Percentiles rank a stretch among this genome's conserved stretches.
Conservation (phyloP, 2,329 filamentous ascomycete genomes). For the Rugonectria rugulosa region DNA sequence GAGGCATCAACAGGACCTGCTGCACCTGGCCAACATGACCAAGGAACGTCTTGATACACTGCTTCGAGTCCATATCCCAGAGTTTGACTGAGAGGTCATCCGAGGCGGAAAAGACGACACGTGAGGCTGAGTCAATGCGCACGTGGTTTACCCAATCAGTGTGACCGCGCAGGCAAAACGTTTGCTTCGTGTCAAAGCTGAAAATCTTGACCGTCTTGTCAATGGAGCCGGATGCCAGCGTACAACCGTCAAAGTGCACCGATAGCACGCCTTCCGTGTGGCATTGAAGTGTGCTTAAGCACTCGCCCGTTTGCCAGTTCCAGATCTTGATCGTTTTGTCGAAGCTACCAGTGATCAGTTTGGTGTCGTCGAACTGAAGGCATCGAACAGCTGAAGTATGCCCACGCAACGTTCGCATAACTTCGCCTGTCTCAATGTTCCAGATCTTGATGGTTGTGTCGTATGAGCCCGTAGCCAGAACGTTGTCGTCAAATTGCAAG, state of each 20-base stretch:
- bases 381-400: conserved; percentile 86
- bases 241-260: conserved; percentile 84
- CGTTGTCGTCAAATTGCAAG: conserved; percentile 78
- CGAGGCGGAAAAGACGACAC: conserved; percentile 90
- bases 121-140: conserved; percentile 79
- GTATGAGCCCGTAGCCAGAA: conserved; percentile 93
- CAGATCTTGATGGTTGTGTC: conserved; percentile 96
- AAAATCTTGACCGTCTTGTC: conserved; percentile 92
- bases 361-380: conserved; percentile 90
- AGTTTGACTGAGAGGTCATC: conserved; percentile 92
- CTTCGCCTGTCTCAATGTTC: conserved; percentile 88
- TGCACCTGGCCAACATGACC: conserved; percentile 97
- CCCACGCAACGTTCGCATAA: conserved; percentile 83
- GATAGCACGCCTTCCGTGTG: conserved; percentile 86
- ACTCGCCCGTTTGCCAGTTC: conserved; percentile 94
- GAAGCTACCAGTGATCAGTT: conserved; percentile 88
- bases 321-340: conserved; percentile 91
- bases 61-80: conserved; percentile 88
- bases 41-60: conserved; percentile 79
- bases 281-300: conserved; percentile 79
- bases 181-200: conserved; percentile 86
- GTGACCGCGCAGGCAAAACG: conserved; percentile 83
- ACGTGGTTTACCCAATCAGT: conserved; percentile 98
- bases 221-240: conserved; percentile 87
- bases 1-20: conserved; percentile 83